phyloP scores from a whole-genome alignment of 805 yeast genomes.

The Brettanomyces anomalus region DNA sequence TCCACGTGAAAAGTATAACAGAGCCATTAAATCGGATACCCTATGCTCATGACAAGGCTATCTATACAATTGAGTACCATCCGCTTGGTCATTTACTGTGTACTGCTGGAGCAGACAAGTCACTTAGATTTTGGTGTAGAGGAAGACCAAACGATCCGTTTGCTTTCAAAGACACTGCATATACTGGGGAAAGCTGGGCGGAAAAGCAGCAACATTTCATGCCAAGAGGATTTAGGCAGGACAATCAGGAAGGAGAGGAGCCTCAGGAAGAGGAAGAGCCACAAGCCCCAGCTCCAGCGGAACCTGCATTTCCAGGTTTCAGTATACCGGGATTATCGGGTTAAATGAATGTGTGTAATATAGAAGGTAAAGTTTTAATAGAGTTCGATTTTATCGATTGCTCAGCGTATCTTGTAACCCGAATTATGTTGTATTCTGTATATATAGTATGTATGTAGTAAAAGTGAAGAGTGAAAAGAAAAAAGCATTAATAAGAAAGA shows the following conservation, averaged over 20 bases:
- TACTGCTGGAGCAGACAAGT: slow-evolving; percentile 89
- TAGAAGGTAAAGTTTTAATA: too few species aligned
- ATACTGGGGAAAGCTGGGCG: slow-evolving; percentile 37
- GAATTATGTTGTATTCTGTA: background rate
- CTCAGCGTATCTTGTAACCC: too few species aligned
- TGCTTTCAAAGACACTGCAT: slow-evolving; percentile 74
- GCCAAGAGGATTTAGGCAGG: slow-evolving; percentile 2
- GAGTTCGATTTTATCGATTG: too few species aligned
- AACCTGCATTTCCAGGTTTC: slow-evolving; percentile 9
- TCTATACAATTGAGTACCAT: slow-evolving; percentile 84
- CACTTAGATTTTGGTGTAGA: slow-evolving; percentile 91
- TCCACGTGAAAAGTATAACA: slow-evolving; percentile 4
- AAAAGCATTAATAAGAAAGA: background rate
- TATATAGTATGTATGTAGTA: background rate
- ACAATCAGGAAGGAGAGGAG: background rate
- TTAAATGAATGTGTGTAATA: background rate
- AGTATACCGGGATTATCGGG: slow-evolving; percentile 12
- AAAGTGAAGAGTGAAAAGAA: background rate
- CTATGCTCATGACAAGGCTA: slow-evolving; percentile 89
- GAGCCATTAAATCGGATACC: slow-evolving; percentile 52
- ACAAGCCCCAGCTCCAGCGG: background rate
- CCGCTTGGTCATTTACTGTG: slow-evolving; percentile 89
- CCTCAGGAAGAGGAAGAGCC: background rate
- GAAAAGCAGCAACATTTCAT: slow-evolving; percentile 16
- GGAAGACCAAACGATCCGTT: slow-evolving; percentile 84